Percentiles rank a stretch among this genome's conserved stretches.
These are phyloP conservation scores for Prillingera fragicola DNA, from an alignment of 1,284 basidiomycete genomes.

Conservation along the genomic window DNA sequence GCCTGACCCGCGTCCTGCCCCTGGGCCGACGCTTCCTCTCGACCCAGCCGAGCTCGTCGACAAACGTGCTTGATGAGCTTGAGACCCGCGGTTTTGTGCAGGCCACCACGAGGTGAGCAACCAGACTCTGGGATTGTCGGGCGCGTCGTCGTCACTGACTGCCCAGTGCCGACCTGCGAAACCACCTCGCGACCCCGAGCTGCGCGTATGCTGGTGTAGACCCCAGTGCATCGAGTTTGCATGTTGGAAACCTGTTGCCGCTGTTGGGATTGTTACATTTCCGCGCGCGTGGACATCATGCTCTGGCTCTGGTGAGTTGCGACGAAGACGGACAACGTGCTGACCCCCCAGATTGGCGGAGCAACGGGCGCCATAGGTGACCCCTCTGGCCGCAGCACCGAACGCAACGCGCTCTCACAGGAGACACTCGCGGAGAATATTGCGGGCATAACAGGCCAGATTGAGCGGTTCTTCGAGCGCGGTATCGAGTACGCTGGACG, in stretches of 20 bases:
- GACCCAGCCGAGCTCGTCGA: too few species aligned
- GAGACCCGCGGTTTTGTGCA: constrained; percentile 49
- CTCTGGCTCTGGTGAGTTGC: constrained; percentile 68
- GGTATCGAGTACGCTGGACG: constrained; percentile 60
- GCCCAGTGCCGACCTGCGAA: constrained; percentile 15
- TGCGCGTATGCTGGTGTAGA: constrained; percentile 86
- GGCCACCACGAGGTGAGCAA: constrained; percentile 48
- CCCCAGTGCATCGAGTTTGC: constrained; percentile 80
- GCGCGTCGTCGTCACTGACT: neutral
- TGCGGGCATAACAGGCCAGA: constrained; percentile 58
- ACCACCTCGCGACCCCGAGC: constrained; percentile 38
- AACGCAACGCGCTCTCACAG: constrained; percentile 65
- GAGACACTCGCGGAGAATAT: constrained; percentile 66
- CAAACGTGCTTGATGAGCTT: constrained; percentile 46
- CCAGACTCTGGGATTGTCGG: too few species aligned
- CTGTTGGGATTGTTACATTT: constrained; percentile 83
- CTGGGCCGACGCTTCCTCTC: too few species aligned
- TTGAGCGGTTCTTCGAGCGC: constrained; percentile 66
- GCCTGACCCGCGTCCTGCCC: too few species aligned
- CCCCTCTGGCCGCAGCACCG: constrained; percentile 81
- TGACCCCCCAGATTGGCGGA: constrained; percentile 72
- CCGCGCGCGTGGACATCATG: constrained; percentile 69
- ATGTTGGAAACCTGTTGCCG: constrained; percentile 90
- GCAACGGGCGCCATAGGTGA: constrained; percentile 97
- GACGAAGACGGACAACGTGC: neutral